phyloP scores from a whole-genome alignment of 2,329 filamentous ascomycete species.

The Pestalotiopsis sp. region DNA sequence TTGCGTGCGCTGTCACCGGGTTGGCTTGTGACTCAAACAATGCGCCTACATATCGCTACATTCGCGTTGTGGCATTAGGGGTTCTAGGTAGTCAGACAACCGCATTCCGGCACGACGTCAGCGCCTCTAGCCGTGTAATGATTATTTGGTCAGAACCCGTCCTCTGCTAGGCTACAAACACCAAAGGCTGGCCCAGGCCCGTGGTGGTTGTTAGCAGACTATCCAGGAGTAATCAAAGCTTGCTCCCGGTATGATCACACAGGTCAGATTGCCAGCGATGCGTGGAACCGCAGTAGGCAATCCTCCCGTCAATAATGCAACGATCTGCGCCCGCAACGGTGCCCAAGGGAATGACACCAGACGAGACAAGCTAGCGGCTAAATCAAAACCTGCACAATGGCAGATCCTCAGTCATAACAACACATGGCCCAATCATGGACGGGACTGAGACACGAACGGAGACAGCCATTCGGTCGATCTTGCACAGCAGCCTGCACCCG shows the following conservation, averaged over 20 bases:
- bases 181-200: background rate
- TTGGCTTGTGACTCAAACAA: background rate
- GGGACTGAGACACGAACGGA: conserved; percentile 25
- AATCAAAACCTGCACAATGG: conserved; percentile 21
- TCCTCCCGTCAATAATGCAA: conserved; percentile 7
- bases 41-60: background rate
- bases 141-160: background rate
- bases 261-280: background rate
- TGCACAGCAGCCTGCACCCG: conserved; percentile 16
- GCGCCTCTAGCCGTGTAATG: background rate
- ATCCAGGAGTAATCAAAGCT: background rate
- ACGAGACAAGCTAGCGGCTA: conserved; percentile 16
- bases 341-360: conserved; percentile 12
- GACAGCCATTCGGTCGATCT: conserved; percentile 22
- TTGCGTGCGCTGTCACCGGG: background rate
- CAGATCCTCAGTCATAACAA: conserved; percentile 24
- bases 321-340: conserved; percentile 4
- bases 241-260: background rate
- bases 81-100: background rate
- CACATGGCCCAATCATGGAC: conserved; percentile 17
- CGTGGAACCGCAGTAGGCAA: conserved; percentile 4
- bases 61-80: background rate
- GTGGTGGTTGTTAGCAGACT: background rate
- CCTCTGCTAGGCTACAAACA: background rate
- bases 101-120: background rate